Conservation (phyloP, 1,284 basidiomycete species). For the Leccinum griseonigrum region DNA sequence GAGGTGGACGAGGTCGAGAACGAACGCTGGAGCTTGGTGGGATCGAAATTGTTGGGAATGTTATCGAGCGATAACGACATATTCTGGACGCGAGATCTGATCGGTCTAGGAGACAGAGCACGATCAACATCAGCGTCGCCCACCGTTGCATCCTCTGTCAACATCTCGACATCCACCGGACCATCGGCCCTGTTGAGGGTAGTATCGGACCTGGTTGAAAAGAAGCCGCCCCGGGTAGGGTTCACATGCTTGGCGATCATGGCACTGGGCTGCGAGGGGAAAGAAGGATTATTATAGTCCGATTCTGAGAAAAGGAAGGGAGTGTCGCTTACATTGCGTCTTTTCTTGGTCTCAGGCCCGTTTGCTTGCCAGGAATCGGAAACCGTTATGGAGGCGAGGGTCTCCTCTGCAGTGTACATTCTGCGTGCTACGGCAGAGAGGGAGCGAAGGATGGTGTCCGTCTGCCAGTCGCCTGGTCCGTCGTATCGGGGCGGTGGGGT, state of each 20-base stretch:
- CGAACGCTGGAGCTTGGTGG: slow-evolving; percentile 27
- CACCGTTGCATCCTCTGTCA: slow-evolving; percentile 29
- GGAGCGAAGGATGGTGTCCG: slow-evolving; percentile 57
- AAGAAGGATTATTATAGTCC: slow-evolving; percentile 13
- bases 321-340: slow-evolving; percentile 47
- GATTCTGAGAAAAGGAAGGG: slow-evolving; percentile 31
- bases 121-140: slow-evolving; percentile 28
- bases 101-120: slow-evolving; percentile 22
- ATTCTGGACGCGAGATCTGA: slow-evolving; percentile 29
- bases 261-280: slow-evolving; percentile 27
- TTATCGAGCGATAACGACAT: slow-evolving; percentile 44
- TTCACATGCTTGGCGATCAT: slow-evolving; percentile 18
- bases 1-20: slow-evolving; percentile 34
- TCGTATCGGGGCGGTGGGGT: slow-evolving; percentile 60
- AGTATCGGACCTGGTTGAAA: slow-evolving; percentile 24
- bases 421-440: slow-evolving; percentile 53
- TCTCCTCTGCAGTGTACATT: slow-evolving; percentile 61
- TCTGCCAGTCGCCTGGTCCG: slow-evolving; percentile 64
- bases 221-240: slow-evolving; percentile 21
- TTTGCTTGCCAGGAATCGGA: slow-evolving; percentile 35
- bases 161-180: slow-evolving; percentile 31
- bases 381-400: slow-evolving; percentile 38
- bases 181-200: slow-evolving; percentile 8
- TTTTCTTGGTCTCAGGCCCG: slow-evolving; percentile 48
- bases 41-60: slow-evolving; percentile 40